Base-by-base conservation (phyloP, 495 filamentous ascomycete genomes). In the Arthonia radiata region DNA sequence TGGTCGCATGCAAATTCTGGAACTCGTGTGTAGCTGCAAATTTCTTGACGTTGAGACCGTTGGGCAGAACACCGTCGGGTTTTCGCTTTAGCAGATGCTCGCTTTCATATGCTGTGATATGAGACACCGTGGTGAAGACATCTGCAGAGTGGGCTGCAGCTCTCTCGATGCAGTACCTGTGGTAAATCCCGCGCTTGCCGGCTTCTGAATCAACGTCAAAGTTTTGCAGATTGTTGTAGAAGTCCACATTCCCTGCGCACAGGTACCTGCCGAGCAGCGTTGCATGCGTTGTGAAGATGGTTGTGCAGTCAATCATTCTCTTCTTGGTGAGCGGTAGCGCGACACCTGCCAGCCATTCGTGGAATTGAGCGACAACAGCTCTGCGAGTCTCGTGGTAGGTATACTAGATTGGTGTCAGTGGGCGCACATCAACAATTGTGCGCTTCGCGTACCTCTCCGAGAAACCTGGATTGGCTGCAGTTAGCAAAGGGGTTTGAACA, bases 21-120 rank as follows among this genome's bases (percentile, higher is more conserved):
- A 97, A 97, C 51, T 97, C 86, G 53, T 97, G 86, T 49, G 92
- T 83, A 4, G 86, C 86, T 18, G 81, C 79, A 52, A 97, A 97
- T 43, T 97, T 97, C 51, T 89, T 91, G 31, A 97, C 86, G 38
- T 97, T 97, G 42, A 97, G 61, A 24, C 86, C 86, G 40, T 97
- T 97, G 13, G 86, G 86, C 30, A 94, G 49, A 0, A 97, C 86
- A 6, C 86, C 86, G 38, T 97, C 86, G 2, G 86, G 86, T 49
- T 97, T 97, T 19, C 86, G 70, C 57, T 97, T 97, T 24, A 97
- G 67, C 29, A 97, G 52, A 53, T 97, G 89, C 50, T 97, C 86
- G 41, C 75, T 83, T 50, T 97, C 86, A 45, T 86, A 97, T 2
- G 86, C 86, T 0, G 86, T 97, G 47, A 97, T 97, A 40, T 97